Evolutionary conservation across 2,329 filamentous ascomycete species (phyloP), one percentile per base, ranked within the genome.

Genomic region (Zasmidium angulare): DNA sequence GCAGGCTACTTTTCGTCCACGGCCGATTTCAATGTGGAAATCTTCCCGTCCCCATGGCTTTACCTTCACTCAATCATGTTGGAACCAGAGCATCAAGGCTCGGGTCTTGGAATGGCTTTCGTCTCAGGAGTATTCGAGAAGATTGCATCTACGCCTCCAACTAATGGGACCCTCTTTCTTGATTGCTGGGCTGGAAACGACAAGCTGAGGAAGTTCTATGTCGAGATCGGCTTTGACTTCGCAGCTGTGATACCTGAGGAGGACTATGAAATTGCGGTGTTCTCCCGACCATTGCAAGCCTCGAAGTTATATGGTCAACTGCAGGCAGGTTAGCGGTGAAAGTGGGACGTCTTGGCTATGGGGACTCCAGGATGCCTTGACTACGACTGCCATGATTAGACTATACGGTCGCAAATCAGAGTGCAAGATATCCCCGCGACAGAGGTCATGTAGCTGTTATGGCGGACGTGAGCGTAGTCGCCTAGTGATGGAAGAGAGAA

Each of bases 101-200:
- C 49, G 20, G 59, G 59, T 20, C 21, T 60, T 21, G 60, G 60
- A 14, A 40, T 4, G 22, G 2, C 14, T 3, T 53, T 59, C 11
- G 23, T 61, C 1, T 19, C 22, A 4, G 57, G 43, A 20, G 53
- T 47, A 2, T 48, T 60, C 19, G 20, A 46, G 14, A 40, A 20
- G 19, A 36, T 60, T 4, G 31, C 46, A 7, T 29, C 7, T 11
- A 2, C 53, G 46, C 46, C 31, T n/a, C 40, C 46, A 23, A 31
- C 20, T 3, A 17, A n/a, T 11, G 62, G 62, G 11, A 62, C 54
- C 3, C 50, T 62, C 12, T 54, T 60, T 21, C 47, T 62, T 14
- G 55, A 60, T 24, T 62, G 62, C 31, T 62, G 57, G 54, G 62
- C 60, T 46, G 62, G 59, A 7, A 62, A 62, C 14, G 19, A 50